Conservation (phyloP, 352 stramenopile genomes). For the Phytophthora melonis region DNA sequence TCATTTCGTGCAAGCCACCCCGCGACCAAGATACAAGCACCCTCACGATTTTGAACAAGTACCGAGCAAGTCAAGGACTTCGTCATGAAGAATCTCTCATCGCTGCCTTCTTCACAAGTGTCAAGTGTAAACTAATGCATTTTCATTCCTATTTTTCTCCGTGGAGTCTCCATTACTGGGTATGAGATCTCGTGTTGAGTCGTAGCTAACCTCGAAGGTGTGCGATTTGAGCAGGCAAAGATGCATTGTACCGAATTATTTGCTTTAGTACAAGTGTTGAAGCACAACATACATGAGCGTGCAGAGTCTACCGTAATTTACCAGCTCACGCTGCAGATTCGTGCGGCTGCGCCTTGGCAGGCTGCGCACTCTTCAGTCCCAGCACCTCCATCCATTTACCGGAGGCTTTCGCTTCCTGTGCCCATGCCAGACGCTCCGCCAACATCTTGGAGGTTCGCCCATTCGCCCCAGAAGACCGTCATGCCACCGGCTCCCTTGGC, state of each 20-base stretch:
- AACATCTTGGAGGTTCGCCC: conserved; percentile 34
- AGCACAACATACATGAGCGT: conserved; percentile 24
- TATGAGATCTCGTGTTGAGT: too few species aligned
- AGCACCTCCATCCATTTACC: conserved; percentile 31
- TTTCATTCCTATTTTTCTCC: too few species aligned
- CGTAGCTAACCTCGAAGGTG: not conserved
- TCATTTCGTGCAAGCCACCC: not conserved
- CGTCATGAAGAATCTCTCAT: not conserved
- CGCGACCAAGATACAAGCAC: not conserved
- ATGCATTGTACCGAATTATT: conserved; percentile 27
- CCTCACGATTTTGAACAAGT: too few species aligned
- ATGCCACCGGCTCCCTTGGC: conserved; percentile 28
- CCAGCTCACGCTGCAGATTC: conserved; percentile 17
- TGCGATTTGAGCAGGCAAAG: not conserved
- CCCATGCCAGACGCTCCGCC: conserved; percentile 20
- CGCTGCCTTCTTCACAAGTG: not conserved
- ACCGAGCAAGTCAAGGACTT: not conserved
- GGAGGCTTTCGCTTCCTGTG: conserved; percentile 29
- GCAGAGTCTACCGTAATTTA: conserved; percentile 2
- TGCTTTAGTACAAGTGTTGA: conserved; percentile 26
- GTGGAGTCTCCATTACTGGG: too few species aligned
- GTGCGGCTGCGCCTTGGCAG: conserved; percentile 26
- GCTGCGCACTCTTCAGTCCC: conserved; percentile 13
- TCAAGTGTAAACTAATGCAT: not conserved
- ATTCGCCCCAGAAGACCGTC: conserved; percentile 37